phyloP scores from a whole-genome alignment of 441 rosid genomes.

The Gossypium schwendimanii region DNA sequence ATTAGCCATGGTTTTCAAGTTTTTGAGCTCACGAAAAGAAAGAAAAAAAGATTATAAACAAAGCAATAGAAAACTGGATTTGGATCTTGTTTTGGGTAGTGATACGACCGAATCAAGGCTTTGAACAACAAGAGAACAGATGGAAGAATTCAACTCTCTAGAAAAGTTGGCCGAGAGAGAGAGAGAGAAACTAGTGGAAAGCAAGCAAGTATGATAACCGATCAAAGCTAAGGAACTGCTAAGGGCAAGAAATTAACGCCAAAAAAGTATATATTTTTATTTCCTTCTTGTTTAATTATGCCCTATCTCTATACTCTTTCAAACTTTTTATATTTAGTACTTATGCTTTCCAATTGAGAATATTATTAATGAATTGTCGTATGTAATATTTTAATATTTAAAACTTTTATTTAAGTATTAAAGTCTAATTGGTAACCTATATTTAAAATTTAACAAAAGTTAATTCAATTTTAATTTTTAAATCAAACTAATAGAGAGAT shows the following conservation, averaged over 20 bases:
- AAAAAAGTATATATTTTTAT: neutral
- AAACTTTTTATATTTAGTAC: neutral
- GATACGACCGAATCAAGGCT: neutral
- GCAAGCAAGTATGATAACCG: conserved; percentile 1
- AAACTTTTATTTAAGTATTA: neutral
- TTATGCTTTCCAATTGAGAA: neutral
- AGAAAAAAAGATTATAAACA: neutral
- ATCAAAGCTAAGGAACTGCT: conserved; percentile 1
- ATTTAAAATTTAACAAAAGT: neutral
- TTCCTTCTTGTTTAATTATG: neutral
- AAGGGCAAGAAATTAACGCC: neutral
- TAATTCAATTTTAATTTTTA: neutral
- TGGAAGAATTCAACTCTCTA: conserved; percentile 4
- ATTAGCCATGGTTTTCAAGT: conserved; percentile 40
- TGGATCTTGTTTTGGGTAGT: neutral
- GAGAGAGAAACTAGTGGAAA: conserved; percentile 1
- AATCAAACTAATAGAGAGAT: neutral
- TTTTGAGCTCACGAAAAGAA: neutral
- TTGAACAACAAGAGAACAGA: neutral
- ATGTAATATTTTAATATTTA: neutral
- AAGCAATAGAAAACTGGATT: neutral
- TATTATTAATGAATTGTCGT: neutral
- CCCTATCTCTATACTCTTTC: neutral
- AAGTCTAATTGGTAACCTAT: neutral
- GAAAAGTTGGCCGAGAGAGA: conserved; percentile 1